A percentile compares a stretch with the other conserved stretches of the same genome.
Evolutionary conservation across 2,329 filamentous ascomycete species (phyloP).

Genomic region (Volutella citrinella): DNA sequence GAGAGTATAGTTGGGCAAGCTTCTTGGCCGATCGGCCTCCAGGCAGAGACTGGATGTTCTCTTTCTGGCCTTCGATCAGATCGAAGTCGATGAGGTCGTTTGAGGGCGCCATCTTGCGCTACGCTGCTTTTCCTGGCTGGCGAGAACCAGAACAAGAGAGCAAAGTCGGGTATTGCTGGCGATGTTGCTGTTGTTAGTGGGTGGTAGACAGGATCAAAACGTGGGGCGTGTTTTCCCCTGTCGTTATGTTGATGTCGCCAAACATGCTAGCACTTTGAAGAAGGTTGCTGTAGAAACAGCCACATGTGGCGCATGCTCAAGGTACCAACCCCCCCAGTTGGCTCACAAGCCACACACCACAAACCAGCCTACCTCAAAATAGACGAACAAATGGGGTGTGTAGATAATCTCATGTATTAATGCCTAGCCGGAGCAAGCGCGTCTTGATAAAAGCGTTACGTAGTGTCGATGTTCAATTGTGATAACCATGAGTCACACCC

Average conservation of each 20-base stretch:
- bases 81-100: slow-evolving; percentile 72
- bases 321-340: too few relatives aligned
- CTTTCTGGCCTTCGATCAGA: slow-evolving; percentile 93
- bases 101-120: slow-evolving; percentile 43
- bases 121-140: too few relatives aligned
- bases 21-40: slow-evolving; percentile 85
- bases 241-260: slow-evolving; percentile 20
- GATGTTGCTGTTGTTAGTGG: slow-evolving; percentile 7
- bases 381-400: too few relatives aligned
- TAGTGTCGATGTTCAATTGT: not conserved
- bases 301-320: slow-evolving; percentile 11
- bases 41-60: slow-evolving; percentile 94
- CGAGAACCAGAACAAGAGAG: too few relatives aligned
- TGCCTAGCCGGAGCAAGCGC: too few relatives aligned
- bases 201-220: too few relatives aligned
- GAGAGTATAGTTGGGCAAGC: slow-evolving; percentile 77
- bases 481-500: too few relatives aligned
- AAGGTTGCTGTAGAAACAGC: slow-evolving; percentile 24
- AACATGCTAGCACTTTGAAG: slow-evolving; percentile 5
- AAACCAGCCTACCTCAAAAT: too few relatives aligned
- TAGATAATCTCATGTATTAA: too few relatives aligned
- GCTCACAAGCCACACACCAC: too few relatives aligned
- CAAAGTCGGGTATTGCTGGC: slow-evolving; percentile 6
- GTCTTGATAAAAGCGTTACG: too few relatives aligned
- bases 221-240: too few relatives aligned